Evolutionary conservation across 2,329 filamentous ascomycete genomes (phyloP).

Genomic region (Trichoderma arundinaceum): DNA sequence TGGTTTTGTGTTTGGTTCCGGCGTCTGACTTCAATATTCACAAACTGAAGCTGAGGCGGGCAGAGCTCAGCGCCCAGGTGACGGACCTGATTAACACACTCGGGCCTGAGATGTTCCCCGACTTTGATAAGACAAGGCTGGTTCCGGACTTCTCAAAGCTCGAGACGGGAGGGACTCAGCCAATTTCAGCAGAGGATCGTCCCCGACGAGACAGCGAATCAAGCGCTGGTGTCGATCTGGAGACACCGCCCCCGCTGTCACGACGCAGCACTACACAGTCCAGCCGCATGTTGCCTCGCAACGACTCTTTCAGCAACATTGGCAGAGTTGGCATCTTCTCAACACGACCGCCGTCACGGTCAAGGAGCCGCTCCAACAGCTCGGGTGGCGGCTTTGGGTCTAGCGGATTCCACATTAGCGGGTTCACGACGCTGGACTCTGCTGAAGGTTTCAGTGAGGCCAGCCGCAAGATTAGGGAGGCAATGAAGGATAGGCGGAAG

Average conservation of each 20-base stretch:
- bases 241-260: conserved; percentile 49
- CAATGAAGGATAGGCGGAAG: conserved; percentile 71
- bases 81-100: conserved; percentile 94
- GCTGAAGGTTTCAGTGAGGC: conserved; percentile 81
- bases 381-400: conserved; percentile 67
- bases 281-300: conserved; percentile 69
- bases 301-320: conserved; percentile 93
- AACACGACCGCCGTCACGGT: conserved; percentile 82
- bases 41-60: conserved; percentile 74
- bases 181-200: conserved; percentile 36
- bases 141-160: conserved; percentile 60
- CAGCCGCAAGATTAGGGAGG: conserved; percentile 79
- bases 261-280: conserved; percentile 60
- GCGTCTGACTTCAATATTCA: conserved; percentile 83
- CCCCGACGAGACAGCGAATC: conserved; percentile 58
- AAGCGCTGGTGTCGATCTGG: conserved; percentile 45
- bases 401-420: conserved; percentile 68
- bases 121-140: conserved; percentile 81
- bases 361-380: conserved; percentile 71
- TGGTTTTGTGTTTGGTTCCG: conserved; percentile 84
- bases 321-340: conserved; percentile 88
- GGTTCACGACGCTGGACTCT: conserved; percentile 70
- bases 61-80: conserved; percentile 77
- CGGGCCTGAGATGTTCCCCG: conserved; percentile 95
- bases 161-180: conserved; percentile 41